Evolutionary conservation across 352 stramenopile species (phyloP).

Genomic region (Discostella stelligera): DNA sequence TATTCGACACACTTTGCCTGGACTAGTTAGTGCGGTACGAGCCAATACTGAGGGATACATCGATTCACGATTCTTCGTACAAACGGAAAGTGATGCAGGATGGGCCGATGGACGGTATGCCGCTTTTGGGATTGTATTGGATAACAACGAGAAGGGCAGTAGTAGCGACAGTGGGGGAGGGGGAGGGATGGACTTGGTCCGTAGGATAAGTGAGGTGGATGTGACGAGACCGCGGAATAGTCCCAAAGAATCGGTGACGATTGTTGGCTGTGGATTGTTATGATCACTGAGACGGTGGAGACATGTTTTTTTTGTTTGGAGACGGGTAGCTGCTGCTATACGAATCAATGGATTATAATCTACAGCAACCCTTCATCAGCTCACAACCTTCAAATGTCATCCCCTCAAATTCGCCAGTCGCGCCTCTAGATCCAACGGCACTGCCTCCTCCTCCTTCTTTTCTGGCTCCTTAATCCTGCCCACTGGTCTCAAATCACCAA

Average conservation of each 20-base stretch:
- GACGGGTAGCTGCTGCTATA: too few species aligned
- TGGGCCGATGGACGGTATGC: slow-evolving; percentile 76
- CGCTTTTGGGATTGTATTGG: slow-evolving; percentile 66
- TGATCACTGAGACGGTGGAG: not conserved
- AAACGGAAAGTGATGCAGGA: slow-evolving; percentile 61
- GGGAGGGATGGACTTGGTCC: slow-evolving; percentile 56
- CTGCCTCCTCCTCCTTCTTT: slow-evolving; percentile 42
- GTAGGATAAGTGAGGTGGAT: slow-evolving; percentile 60
- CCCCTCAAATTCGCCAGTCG: slow-evolving; percentile 75
- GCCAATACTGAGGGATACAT: slow-evolving; percentile 39
- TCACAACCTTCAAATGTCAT: too few species aligned
- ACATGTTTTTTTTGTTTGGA: too few species aligned
- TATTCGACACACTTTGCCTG: slow-evolving; percentile 55
- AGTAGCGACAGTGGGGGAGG: not conserved
- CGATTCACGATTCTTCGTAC: slow-evolving; percentile 75
- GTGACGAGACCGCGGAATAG: slow-evolving; percentile 66
- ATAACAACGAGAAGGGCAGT: slow-evolving; percentile 5
- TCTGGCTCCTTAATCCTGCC: slow-evolving; percentile 83
- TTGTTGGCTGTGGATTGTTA: slow-evolving; percentile 60
- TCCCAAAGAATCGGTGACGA: slow-evolving; percentile 56
- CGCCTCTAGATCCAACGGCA: slow-evolving; percentile 71
- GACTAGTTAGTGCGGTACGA: slow-evolving; percentile 59
- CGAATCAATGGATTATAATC: too few species aligned
- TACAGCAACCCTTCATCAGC: too few species aligned
- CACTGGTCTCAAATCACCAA: slow-evolving; percentile 90